Percentiles rank a stretch among this genome's conserved stretches.
phyloP scores from a whole-genome alignment of 768 basidiomycete genomes.

The Mrakia blollopis region DNA sequence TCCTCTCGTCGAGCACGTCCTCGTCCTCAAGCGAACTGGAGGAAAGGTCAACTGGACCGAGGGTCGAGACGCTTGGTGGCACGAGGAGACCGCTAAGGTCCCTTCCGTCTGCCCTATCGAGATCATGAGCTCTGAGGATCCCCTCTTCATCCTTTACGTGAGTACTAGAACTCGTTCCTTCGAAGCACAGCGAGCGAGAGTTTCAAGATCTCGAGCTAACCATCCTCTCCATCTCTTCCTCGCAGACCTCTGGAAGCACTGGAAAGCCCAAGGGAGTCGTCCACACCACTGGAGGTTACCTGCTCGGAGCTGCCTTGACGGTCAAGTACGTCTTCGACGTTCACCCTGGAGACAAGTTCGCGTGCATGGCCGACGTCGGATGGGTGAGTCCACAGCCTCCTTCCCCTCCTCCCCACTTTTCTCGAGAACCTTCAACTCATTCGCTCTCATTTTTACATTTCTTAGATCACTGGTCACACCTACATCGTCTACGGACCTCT shows the following conservation, averaged over 20 bases:
- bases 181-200: not conserved
- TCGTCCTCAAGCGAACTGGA: conserved; percentile 85
- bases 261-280: conserved; percentile 98
- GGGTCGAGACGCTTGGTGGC: conserved; percentile 93
- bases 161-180: conserved; percentile 42
- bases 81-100: conserved; percentile 80
- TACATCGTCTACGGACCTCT: conserved; percentile 97
- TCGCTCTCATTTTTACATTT: too few relatives aligned
- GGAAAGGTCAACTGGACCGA: conserved; percentile 70
- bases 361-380: conserved; percentile 97
- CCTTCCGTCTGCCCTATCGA: conserved; percentile 82
- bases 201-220: conserved; percentile 34
- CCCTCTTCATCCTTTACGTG: conserved; percentile 96
- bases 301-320: conserved; percentile 83
- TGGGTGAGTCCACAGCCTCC: conserved; percentile 47
- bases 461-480: conserved; percentile 72
- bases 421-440: too few relatives aligned
- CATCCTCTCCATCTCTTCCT: too few relatives aligned
- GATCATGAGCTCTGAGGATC: conserved; percentile 87
- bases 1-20: conserved; percentile 79
- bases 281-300: conserved; percentile 69
- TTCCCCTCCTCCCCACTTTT: too few relatives aligned
- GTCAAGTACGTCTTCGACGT: conserved; percentile 98
- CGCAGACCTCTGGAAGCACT: conserved; percentile 65
- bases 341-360: conserved; percentile 92